phyloP scores from a whole-genome alignment of 2,329 filamentous ascomycete genomes.

The Teratosphaeria zuluensis region DNA sequence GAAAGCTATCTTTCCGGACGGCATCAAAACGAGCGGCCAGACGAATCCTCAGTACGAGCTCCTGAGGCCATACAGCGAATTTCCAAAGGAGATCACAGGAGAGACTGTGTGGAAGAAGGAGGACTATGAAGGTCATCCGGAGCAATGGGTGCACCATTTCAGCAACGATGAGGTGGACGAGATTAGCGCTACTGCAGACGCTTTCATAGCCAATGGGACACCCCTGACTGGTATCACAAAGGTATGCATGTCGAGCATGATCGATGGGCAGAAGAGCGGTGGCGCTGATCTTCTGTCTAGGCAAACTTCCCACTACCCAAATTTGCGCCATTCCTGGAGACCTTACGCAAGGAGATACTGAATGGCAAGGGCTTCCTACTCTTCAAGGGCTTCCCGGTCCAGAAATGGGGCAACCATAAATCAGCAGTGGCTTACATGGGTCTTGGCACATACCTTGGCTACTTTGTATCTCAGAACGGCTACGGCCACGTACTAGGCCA shows the following conservation, averaged over 20 bases:
- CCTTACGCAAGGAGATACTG: conserved; percentile 55
- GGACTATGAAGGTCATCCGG: conserved; percentile 53
- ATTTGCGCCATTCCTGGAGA: conserved; percentile 43
- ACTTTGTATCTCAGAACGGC: conserved; percentile 79
- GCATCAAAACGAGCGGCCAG: conserved; percentile 63
- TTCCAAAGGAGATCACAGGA: conserved; percentile 61
- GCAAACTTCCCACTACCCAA: conserved; percentile 52
- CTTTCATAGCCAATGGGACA: conserved; percentile 54
- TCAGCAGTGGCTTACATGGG: conserved; percentile 87
- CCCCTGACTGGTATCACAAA: conserved; percentile 64
- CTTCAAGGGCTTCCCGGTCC: conserved; percentile 75
- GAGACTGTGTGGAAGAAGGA: conserved; percentile 58
- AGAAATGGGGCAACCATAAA: conserved; percentile 67
- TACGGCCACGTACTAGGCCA: conserved; percentile 78
- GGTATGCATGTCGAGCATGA: conserved; percentile 16
- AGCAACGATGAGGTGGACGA: conserved; percentile 57
- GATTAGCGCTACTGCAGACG: conserved; percentile 56
- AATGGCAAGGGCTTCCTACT: conserved; percentile 84
- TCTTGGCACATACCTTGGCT: conserved; percentile 68
- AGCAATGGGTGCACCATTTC: conserved; percentile 65
- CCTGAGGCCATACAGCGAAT: conserved; percentile 57
- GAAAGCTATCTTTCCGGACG: conserved; percentile 50
- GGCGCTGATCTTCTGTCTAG: conserved; percentile 8
- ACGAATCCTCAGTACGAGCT: conserved; percentile 57
- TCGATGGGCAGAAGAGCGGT: background rate